phyloP scores from a whole-genome alignment of 768 basidiomycete species.

The Boletus subparvulus region DNA sequence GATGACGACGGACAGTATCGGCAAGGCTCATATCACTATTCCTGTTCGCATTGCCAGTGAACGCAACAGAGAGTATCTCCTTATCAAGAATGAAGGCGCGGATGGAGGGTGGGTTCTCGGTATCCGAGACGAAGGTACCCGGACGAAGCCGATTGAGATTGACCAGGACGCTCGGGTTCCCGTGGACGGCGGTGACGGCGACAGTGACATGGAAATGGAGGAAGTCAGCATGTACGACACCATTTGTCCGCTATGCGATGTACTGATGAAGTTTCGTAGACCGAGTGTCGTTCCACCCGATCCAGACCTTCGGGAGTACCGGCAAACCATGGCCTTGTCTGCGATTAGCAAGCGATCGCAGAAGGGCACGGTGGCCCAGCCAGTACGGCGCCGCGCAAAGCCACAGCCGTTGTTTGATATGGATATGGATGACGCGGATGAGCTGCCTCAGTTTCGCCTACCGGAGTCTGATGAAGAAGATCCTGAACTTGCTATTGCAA shows the following conservation, averaged over 20 bases:
- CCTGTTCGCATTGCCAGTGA: conserved; percentile 95
- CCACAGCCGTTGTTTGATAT: conserved; percentile 52
- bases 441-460: conserved; percentile 18
- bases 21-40: conserved; percentile 85
- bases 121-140: conserved; percentile 82
- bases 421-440: conserved; percentile 50
- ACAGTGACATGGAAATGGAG: conserved; percentile 75
- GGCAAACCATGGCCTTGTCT: conserved; percentile 57
- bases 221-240: conserved; percentile 66
- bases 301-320: conserved; percentile 63
- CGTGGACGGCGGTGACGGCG: conserved; percentile 41
- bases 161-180: conserved; percentile 55
- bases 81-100: conserved; percentile 86
- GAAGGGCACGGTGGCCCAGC: conserved; percentile 28
- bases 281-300: conserved; percentile 43
- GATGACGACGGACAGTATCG: conserved; percentile 88
- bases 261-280: conserved; percentile 21
- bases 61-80: conserved; percentile 90
- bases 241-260: neutral
- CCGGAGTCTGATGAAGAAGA: conserved; percentile 48
- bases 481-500: conserved; percentile 54
- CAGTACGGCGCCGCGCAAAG: conserved; percentile 35
- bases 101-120: conserved; percentile 95
- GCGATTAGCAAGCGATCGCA: conserved; percentile 53
- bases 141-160: conserved; percentile 81